Base-by-base conservation (phyloP, 306 rosid genomes). In the Medicago ruthenica region DNA sequence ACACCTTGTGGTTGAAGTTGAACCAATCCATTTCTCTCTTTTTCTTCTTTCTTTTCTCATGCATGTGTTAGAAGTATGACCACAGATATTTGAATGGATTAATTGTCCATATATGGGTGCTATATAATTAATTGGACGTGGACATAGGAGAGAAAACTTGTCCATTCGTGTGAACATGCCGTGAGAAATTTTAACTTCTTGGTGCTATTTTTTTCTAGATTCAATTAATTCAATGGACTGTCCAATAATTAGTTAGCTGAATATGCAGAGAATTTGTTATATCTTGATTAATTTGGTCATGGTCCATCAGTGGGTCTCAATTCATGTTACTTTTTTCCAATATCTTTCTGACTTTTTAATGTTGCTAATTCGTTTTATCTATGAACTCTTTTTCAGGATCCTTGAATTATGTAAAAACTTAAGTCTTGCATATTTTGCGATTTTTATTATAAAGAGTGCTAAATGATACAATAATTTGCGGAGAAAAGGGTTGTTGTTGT, bases 191-290 rank as follows among this genome's bases (percentile, higher is more conserved):
- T 8, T 60, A 21, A 22, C 9, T 27, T 13, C 45, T n/a, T 40
- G 37, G 6, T 40, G 61, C 67, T 31, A 6, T 7, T 6, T 17
- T 36, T 44, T 76, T 72, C 31, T 51, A 3, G 51, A 1, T 40
- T 59, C 8, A 1, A 67, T 63, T 24, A 60, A 62, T 83, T 71
- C 87, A 71, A 47, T 80, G 80, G 50, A 80, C 42, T 80, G 76
- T 76, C 79, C 76, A 60, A 68, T 41, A 50, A 62, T 41, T 50
- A 65, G 20, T 18, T 47, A 12, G 4, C n/a, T 37, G 1, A 37
- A 68, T 40, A 13, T 0, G 21, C 31, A 21, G 18, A 21, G 34
- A 15, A 20, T 7, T 78, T 0, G 3, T 0, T 11, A 11, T 41
- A 45, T 50, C 64, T 8, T 71, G 22, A 70, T 62, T 61, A 47